Base-by-base conservation (phyloP, 768 basidiomycete genomes). In the Trametes coccinea region DNA sequence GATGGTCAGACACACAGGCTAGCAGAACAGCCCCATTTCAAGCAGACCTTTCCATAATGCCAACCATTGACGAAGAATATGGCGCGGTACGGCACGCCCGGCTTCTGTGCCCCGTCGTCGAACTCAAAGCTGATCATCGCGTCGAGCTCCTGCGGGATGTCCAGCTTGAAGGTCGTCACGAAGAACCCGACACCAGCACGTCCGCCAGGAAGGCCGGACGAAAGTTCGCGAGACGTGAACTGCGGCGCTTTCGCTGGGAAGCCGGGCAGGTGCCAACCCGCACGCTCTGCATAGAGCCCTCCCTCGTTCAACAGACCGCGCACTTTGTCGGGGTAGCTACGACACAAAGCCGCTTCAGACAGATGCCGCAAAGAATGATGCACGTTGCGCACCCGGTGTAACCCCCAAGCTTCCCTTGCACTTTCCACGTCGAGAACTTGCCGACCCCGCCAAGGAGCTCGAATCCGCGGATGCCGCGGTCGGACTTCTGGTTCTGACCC, bases 61-160 rank as follows among this genome's bases (percentile, higher is more conserved):
- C 92, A 93, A 11, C 92, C 92, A 67, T 93, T 93, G 22, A 93
- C 87, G 59, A 89, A 93, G 37, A 93, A 64, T 45, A 84, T 77
- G 2, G 86, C 85, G n/a, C 91, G 82, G 67, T 92, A 93, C 22
- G 89, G 80, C 66, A 87, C 84, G 4, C 79, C 79, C 5, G 77
- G 69, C 46, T 85, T 80, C 11, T 14, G 33, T 46, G 13, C 48
- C 2, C 56, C 56, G 16, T 40, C 48, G 52, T 85, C 81, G 69
- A 92, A 93, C 0, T 79, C 83, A 68, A 93, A 90, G 11, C 87
- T 88, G 65, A 92, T 74, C 61, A 84, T 82, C 4, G 84, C 81
- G 65, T 93, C 92, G 17, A 83, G 71, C 14, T 79, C 84, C 13
- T 72, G 63, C 0, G 87, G 82, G 43, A 92, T 78, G 48, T 80